Conservation (phyloP, 169 alveolate genomes). For the Plasmodium chabaudi region DNA sequence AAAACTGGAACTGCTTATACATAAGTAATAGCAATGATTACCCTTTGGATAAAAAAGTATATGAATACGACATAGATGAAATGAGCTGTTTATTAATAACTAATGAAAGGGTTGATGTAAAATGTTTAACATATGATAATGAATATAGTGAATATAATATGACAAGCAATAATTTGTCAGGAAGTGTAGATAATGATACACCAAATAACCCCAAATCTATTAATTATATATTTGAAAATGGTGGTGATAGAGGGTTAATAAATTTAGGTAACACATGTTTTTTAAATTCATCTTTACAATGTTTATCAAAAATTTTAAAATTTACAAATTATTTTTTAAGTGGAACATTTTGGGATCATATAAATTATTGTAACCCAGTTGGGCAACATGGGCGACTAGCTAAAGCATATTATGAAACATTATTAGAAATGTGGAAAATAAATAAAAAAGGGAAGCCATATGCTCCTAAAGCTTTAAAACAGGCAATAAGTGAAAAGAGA, state of each 20-base stretch:
- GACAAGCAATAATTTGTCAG: conserved; percentile 11
- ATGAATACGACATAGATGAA: conserved; percentile 35
- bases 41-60: conserved; percentile 14
- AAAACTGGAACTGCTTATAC: conserved; percentile 36
- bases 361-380: conserved; percentile 62
- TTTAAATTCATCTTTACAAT: conserved; percentile 88
- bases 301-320: conserved; percentile 84
- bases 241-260: conserved; percentile 79
- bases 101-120: conserved; percentile 41
- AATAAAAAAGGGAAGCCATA: conserved; percentile 81
- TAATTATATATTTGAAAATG: conserved; percentile 44
- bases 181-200: conserved; percentile 1
- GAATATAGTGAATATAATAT: conserved; percentile 3
- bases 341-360: conserved; percentile 57
- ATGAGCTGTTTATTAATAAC: conserved; percentile 37
- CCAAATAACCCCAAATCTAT: background rate
- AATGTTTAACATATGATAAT: conserved; percentile 39
- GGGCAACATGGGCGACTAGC: conserved; percentile 81
- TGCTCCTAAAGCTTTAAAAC: conserved; percentile 91
- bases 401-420: conserved; percentile 80
- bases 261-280: conserved; percentile 83
- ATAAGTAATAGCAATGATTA: conserved; percentile 19
- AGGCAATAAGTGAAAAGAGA: conserved; percentile 89
- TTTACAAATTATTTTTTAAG: conserved; percentile 61
- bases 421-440: conserved; percentile 85